Percentiles rank a stretch among this genome's conserved stretches.
phyloP scores from a whole-genome alignment of 2,329 filamentous ascomycete genomes.

The Paracorniculantispora psalliotae region DNA sequence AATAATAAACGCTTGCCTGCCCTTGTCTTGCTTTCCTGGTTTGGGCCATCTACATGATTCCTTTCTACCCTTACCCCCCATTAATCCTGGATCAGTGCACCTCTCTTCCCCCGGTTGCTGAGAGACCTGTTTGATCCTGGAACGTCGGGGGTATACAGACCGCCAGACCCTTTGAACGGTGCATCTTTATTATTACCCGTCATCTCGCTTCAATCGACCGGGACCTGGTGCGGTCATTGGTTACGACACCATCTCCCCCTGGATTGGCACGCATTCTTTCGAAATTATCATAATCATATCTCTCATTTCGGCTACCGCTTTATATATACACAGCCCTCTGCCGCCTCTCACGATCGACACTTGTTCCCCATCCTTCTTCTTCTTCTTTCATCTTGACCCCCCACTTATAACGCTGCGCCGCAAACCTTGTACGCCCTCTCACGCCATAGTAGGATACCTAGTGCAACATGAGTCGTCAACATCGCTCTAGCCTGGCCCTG shows the following conservation, averaged over 20 bases:
- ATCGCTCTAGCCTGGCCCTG: conserved; percentile 37
- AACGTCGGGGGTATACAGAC: conserved; percentile 10
- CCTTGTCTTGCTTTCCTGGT: background rate
- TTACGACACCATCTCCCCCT: conserved; percentile 1
- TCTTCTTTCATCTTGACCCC: background rate
- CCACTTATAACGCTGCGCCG: background rate
- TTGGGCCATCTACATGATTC: background rate
- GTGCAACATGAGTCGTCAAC: conserved; percentile 21
- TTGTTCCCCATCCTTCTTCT: background rate
- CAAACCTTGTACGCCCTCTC: background rate
- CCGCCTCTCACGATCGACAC: background rate
- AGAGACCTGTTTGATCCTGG: conserved; percentile 8
- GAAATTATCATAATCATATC: background rate
- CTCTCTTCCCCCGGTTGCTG: background rate
- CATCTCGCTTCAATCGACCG: conserved; percentile 4
- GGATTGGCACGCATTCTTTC: background rate
- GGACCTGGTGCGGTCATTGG: background rate
- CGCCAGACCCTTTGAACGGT: background rate
- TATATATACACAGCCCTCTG: background rate
- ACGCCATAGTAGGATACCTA: background rate
- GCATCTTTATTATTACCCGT: background rate
- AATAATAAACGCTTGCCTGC: background rate
- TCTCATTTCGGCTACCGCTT: background rate
- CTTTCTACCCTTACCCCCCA: background rate
- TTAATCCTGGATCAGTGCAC: background rate